phyloP scores from a whole-genome alignment of 441 rosid genomes.

The Daphne laureola region DNA sequence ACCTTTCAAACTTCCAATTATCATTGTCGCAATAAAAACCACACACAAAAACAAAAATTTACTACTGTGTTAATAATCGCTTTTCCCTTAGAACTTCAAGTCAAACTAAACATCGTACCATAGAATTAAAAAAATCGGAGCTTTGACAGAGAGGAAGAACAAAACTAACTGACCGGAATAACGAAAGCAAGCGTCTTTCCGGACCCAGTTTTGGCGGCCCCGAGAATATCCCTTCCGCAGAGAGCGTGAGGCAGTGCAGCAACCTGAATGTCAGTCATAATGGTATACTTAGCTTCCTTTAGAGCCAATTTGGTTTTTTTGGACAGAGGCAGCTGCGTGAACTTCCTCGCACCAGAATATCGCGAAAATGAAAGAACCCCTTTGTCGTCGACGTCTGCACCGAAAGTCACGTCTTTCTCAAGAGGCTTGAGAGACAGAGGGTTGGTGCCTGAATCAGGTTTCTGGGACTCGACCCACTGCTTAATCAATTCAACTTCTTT shows the following conservation, averaged over 20 bases:
- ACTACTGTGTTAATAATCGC: too few species aligned
- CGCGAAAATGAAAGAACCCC: constrained; percentile 42
- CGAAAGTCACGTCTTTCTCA: constrained; percentile 38
- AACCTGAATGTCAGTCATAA: constrained; percentile 80
- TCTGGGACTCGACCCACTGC: constrained; percentile 70
- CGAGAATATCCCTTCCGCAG: constrained; percentile 86
- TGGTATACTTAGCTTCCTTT: constrained; percentile 36
- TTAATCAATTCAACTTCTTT: constrained; percentile 45
- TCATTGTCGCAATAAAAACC: too few species aligned
- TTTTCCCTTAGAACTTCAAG: too few species aligned
- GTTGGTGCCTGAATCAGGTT: constrained; percentile 76
- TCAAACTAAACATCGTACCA: neutral
- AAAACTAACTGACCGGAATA: constrained; percentile 60
- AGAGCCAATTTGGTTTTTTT: constrained; percentile 58
- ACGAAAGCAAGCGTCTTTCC: constrained; percentile 92
- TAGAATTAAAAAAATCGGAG: neutral
- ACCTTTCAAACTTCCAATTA: too few species aligned
- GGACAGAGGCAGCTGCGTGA: constrained; percentile 64
- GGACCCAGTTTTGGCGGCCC: constrained; percentile 93
- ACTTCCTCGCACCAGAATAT: constrained; percentile 49
- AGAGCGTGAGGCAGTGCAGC: constrained; percentile 82
- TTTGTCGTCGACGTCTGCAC: constrained; percentile 24
- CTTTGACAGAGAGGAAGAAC: too few species aligned
- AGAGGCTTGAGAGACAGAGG: constrained; percentile 52
- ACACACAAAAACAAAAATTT: too few species aligned